Evolutionary conservation across 2,329 filamentous ascomycete genomes (phyloP).

Genomic region (Hypoxylon sp.): DNA sequence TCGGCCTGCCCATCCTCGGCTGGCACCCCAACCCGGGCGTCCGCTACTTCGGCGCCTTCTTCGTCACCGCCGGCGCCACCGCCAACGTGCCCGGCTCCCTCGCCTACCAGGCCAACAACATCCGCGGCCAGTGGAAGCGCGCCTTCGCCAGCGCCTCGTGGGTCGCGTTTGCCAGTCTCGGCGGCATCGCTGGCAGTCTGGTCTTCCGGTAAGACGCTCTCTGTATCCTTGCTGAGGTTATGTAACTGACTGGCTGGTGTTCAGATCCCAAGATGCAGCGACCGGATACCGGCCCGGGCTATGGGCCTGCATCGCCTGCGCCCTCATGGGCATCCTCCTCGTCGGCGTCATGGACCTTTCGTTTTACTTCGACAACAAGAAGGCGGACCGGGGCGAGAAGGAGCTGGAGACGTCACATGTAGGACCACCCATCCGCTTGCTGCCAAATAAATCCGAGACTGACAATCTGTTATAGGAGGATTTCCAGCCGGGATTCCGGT

Average conservation of each 20-base stretch:
- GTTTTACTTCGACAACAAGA: slow-evolving; percentile 55
- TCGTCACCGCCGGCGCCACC: slow-evolving; percentile 79
- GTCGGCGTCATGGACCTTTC: slow-evolving; percentile 52
- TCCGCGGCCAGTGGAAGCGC: slow-evolving; percentile 88
- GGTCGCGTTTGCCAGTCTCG: slow-evolving; percentile 78
- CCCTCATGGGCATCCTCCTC: slow-evolving; percentile 55
- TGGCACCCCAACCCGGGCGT: slow-evolving; percentile 64
- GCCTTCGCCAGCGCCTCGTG: slow-evolving; percentile 79
- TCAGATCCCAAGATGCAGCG: slow-evolving; percentile 56
- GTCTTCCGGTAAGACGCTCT: slow-evolving; percentile 65
- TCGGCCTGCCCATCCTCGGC: slow-evolving; percentile 77
- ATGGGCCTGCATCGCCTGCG: slow-evolving; percentile 62
- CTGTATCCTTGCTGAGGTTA: background rate
- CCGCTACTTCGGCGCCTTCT: slow-evolving; percentile 78
- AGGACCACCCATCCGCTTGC: slow-evolving; percentile 42
- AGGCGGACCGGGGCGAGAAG: slow-evolving; percentile 62
- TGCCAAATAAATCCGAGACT: background rate
- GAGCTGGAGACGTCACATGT: slow-evolving; percentile 60
- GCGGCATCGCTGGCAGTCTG: slow-evolving; percentile 77
- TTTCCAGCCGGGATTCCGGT: slow-evolving; percentile 52
- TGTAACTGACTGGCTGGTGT: too few species aligned
- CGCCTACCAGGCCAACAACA: slow-evolving; percentile 87
- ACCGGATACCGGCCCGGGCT: slow-evolving; percentile 61
- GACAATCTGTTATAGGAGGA: slow-evolving; percentile 43
- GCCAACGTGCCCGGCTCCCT: slow-evolving; percentile 78